Percentiles rank a stretch among this genome's conserved stretches.
Conservation (phyloP, 768 basidiomycete genomes). For the Trametes cubensis region DNA sequence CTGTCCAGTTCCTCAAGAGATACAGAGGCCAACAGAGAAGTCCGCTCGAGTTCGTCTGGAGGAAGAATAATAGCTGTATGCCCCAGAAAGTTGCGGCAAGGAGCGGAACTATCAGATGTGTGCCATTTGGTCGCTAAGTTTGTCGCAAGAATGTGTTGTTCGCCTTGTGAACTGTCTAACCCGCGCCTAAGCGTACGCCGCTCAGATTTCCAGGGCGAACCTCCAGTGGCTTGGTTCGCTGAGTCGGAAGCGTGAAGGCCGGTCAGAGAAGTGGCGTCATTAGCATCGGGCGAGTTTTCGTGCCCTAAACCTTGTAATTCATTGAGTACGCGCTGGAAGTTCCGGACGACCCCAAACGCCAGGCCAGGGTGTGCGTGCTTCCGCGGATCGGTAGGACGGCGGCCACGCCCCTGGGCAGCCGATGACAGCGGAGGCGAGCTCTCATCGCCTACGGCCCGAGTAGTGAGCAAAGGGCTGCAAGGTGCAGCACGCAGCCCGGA, state of each 20-base stretch:
- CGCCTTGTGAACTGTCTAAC: too few species aligned
- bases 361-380: conserved; percentile 13
- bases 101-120: neutral
- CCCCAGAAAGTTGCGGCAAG: neutral
- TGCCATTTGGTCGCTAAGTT: neutral
- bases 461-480: conserved; percentile 19
- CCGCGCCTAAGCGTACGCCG: too few species aligned
- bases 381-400: conserved; percentile 18
- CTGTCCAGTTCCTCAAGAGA: conserved; percentile 10
- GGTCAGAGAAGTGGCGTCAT: neutral
- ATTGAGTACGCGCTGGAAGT: conserved; percentile 22
- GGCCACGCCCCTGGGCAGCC: conserved; percentile 8
- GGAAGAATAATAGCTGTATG: neutral
- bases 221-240: too few species aligned
- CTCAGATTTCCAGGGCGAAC: too few species aligned
- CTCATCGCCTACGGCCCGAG: conserved; percentile 16
- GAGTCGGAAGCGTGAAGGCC: neutral
- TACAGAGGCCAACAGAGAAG: neutral
- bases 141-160: too few species aligned
- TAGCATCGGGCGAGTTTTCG: neutral
- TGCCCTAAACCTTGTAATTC: conserved; percentile 22
- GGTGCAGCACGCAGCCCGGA: conserved; percentile 20
- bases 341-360: conserved; percentile 22
- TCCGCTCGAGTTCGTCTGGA: neutral
- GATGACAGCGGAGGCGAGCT: conserved; percentile 9